Evolutionary conservation across 768 basidiomycete species (phyloP).

Genomic region (Galerina sulciceps): DNA sequence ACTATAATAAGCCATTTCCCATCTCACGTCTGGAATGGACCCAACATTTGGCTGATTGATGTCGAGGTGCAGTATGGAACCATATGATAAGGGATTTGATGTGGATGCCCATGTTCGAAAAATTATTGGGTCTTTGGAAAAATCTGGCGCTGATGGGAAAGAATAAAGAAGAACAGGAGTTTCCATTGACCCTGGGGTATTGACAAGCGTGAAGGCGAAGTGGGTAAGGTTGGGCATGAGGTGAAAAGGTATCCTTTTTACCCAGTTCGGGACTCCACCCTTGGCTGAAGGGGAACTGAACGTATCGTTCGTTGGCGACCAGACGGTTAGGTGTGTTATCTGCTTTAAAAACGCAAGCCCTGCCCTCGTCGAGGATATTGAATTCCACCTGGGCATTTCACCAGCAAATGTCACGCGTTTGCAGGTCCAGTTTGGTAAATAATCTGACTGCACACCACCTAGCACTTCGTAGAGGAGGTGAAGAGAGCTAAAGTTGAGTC

Average conservation of each 20-base stretch:
- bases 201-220: conserved; percentile 34
- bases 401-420: conserved; percentile 37
- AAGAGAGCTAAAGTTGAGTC: conserved; percentile 33
- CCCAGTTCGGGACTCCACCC: conserved; percentile 26
- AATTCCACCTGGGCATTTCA: conserved; percentile 32
- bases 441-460: conserved; percentile 10
- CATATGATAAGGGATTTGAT: conserved; percentile 24
- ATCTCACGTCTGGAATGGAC: conserved; percentile 10
- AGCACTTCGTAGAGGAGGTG: conserved; percentile 39
- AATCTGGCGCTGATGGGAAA: background rate
- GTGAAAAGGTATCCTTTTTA: conserved; percentile 33
- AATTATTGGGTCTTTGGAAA: background rate
- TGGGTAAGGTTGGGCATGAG: conserved; percentile 35
- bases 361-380: conserved; percentile 29
- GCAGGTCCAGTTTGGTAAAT: conserved; percentile 27
- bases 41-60: background rate
- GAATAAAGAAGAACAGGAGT: conserved; percentile 21
- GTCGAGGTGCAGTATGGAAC: conserved; percentile 16
- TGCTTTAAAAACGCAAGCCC: conserved; percentile 38
- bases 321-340: conserved; percentile 41
- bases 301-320: conserved; percentile 22
- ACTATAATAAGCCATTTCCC: conserved; percentile 26
- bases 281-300: background rate
- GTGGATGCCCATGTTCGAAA: conserved; percentile 28
- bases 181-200: conserved; percentile 2